These are phyloP conservation scores for Monosporascus ibericus DNA, from an alignment of 2,329 filamentous ascomycete species.

Conservation along the genomic window DNA sequence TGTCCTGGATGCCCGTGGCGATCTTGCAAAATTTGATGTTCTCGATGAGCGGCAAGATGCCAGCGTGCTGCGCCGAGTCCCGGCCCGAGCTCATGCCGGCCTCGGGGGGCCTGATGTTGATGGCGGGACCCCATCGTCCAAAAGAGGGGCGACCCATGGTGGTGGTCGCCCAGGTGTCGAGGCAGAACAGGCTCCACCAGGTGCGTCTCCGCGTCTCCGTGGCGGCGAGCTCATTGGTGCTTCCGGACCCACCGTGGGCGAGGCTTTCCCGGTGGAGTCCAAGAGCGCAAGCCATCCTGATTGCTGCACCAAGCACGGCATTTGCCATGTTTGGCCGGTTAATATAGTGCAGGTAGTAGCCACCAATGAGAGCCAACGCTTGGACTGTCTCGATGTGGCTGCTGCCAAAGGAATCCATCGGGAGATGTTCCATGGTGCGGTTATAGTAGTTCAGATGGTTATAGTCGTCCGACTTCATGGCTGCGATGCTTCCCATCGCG, in stretches of 20 bases:
- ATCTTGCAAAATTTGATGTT: slow-evolving; percentile 78
- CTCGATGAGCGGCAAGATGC: slow-evolving; percentile 65
- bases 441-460: slow-evolving; percentile 66
- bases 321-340: slow-evolving; percentile 74
- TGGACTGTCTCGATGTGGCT: slow-evolving; percentile 70
- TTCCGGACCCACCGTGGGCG: slow-evolving; percentile 28
- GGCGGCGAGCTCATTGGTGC: slow-evolving; percentile 40
- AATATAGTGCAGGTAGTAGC: slow-evolving; percentile 73
- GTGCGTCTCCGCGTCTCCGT: slow-evolving; percentile 60
- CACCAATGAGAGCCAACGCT: slow-evolving; percentile 63
- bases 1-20: slow-evolving; percentile 70
- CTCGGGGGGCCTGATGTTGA: slow-evolving; percentile 59
- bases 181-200: slow-evolving; percentile 70
- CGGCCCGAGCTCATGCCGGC: slow-evolving; percentile 40
- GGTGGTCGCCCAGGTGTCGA: slow-evolving; percentile 69
- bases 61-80: slow-evolving; percentile 53
- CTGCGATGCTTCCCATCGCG: slow-evolving; percentile 66
- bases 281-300: slow-evolving; percentile 68
- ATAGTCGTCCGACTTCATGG: slow-evolving; percentile 58
- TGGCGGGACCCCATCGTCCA: slow-evolving; percentile 60
- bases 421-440: slow-evolving; percentile 59
- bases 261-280: slow-evolving; percentile 62
- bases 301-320: slow-evolving; percentile 62
- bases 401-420: slow-evolving; percentile 61
- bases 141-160: slow-evolving; percentile 66